These are phyloP conservation scores for Plantago coronopus DNA, from an alignment of 305 asterid species.

Conservation along the genomic window DNA sequence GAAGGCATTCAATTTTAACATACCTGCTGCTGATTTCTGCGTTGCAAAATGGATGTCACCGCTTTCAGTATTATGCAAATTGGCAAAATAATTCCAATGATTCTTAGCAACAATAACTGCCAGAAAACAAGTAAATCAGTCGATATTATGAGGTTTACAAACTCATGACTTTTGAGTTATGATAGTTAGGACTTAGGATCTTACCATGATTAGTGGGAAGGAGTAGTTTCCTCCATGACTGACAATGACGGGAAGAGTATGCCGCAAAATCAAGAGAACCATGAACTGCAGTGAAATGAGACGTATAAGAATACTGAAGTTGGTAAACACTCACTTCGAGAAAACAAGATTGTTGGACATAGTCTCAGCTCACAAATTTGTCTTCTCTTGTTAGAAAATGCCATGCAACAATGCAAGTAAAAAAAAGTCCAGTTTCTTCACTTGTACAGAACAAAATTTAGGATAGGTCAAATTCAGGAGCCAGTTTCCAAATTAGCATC, in stretches of 20 bases:
- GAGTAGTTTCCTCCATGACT: slow-evolving; percentile 64
- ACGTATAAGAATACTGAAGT: background rate
- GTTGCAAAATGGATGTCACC: slow-evolving; percentile 53
- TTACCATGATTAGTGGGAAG: slow-evolving; percentile 71
- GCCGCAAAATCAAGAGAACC: slow-evolving; percentile 75
- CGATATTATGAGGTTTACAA: background rate
- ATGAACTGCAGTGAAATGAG: slow-evolving; percentile 50
- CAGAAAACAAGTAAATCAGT: background rate
- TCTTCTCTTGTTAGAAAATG: too few species aligned
- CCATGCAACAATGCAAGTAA: too few species aligned
- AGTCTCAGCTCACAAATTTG: too few species aligned
- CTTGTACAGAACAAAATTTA: too few species aligned
- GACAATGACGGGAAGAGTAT: slow-evolving; percentile 70
- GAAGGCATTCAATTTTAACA: background rate
- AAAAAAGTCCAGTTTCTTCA: too few species aligned
- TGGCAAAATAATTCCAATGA: slow-evolving; percentile 70
- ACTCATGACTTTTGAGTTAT: background rate
- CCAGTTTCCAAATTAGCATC: too few species aligned
- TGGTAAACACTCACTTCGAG: too few species aligned
- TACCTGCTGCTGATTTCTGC: slow-evolving; percentile 61
- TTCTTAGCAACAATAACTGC: slow-evolving; percentile 66
- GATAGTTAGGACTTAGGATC: slow-evolving; percentile 8
- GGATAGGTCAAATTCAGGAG: too few species aligned
- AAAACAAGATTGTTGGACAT: too few species aligned
- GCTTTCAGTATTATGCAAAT: slow-evolving; percentile 76